Percentiles rank a stretch among this genome's conserved stretches.
Conservation (phyloP, 768 basidiomycete species). For the Scleroderma citrinum region DNA sequence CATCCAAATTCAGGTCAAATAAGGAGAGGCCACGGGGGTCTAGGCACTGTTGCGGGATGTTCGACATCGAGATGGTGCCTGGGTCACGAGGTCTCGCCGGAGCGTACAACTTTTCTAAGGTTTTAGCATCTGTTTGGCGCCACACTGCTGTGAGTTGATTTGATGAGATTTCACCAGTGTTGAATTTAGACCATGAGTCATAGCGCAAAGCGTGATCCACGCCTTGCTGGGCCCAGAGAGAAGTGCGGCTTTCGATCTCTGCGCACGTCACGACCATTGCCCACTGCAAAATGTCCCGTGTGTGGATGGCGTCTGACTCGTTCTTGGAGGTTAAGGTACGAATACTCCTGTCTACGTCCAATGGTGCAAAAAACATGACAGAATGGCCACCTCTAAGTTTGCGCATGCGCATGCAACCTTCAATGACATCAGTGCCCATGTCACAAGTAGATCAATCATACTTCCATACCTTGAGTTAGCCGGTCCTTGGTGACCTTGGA, state of each 20-base stretch:
- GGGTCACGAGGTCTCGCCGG: neutral
- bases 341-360: conserved; percentile 31
- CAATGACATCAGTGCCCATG: conserved; percentile 13
- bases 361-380: conserved; percentile 38
- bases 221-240: conserved; percentile 38
- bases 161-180: neutral
- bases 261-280: conserved; percentile 34
- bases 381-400: conserved; percentile 38
- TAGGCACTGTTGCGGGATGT: neutral
- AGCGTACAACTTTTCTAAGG: neutral
- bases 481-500: neutral
- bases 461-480: conserved; percentile 13
- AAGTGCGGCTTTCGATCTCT: conserved; percentile 28
- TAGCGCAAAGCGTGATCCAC: neutral
- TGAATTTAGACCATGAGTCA: neutral
- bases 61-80: neutral
- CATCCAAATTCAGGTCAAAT: conserved; percentile 21
- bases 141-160: neutral
- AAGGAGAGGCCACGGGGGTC: conserved; percentile 11
- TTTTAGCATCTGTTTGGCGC: neutral
- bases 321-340: conserved; percentile 14
- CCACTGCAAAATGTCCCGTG: conserved; percentile 34
- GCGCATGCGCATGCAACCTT: conserved; percentile 46
- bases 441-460: conserved; percentile 42
- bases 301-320: neutral